Base-by-base conservation (phyloP, 441 rosid species). In the Populus hybrid region DNA sequence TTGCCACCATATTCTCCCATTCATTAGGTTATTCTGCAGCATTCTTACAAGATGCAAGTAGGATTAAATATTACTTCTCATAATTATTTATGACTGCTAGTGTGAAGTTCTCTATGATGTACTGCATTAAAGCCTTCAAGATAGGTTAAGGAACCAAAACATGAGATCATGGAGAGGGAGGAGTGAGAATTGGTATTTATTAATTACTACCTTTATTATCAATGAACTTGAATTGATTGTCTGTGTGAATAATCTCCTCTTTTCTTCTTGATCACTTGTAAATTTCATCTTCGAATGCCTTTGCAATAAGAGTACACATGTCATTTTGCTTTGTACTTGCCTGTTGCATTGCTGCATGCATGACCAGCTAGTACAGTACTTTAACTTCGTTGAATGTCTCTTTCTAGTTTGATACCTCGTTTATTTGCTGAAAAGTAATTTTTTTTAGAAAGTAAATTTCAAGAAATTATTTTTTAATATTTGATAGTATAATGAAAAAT, bases 1-100 rank as follows among this genome's bases (percentile, higher is more conserved):
- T 50, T 85, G n/a, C 85, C 88, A 16, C 88, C 89, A 19, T 68
- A 34, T 46, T 70, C 88, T 68, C 80, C 93, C 3, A 82, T 79
- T 73, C 84, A 79, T 73, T 79, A 82, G 64, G 61, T 24, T 36
- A 63, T 70, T 46, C 57, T 14, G 57, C 57, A 46, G 57, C 57
- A 14, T 46, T 46, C 2, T 14, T 14, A 46, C 57, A 46, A 46
- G 57, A 46, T 46, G 57, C 57, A 5, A 46, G 57, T 0, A 14
- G 7, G 57, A 46, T 14, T 7, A 46, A 14, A 46, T 46, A 46
- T 46, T 46, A 14, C 18, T 46, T 46, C 19, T 46, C 6, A 46
- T 46, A 46, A 14, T 14, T 46, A 46, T 46, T 12, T 46, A 46
- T 14, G 57, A 5, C 19, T 14, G 57, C 57, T 14, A 14, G 57